A percentile compares a stretch with the other conserved stretches of the same genome.
Conservation (phyloP, 73 alveolate species). For the Paramecium sexaurelia region DNA sequence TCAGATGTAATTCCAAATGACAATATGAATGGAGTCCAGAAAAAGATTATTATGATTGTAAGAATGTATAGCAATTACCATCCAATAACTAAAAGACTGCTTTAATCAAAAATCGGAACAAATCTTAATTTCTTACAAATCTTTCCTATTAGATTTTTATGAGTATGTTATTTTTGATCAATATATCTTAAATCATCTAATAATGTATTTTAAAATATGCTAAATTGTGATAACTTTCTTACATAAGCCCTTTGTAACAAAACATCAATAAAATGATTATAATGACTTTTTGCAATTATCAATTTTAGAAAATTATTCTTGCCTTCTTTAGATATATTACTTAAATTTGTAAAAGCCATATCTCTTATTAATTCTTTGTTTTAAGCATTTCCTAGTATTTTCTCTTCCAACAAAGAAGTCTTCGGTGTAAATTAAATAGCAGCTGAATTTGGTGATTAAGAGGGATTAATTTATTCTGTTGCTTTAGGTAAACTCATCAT, state of each 20-base stretch:
- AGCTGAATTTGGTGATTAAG: not conserved
- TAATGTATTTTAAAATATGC: not conserved
- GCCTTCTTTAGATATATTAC: not conserved
- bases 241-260: constrained; percentile 5
- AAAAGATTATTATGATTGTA: not conserved
- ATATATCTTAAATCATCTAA: constrained; percentile 20
- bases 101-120: constrained; percentile 27
- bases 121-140: constrained; percentile 18
- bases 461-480: not conserved
- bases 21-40: constrained; percentile 33
- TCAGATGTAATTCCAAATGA: not conserved
- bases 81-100: not conserved
- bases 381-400: not conserved
- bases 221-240: not conserved
- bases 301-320: not conserved
- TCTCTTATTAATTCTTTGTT: not conserved
- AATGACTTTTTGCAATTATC: constrained; percentile 35
- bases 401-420: not conserved
- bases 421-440: not conserved
- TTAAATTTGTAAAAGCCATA: not conserved
- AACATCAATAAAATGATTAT: not conserved
- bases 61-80: constrained; percentile 26
- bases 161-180: not conserved
- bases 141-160: not conserved
- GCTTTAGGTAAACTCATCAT: not conserved